phyloP scores from a whole-genome alignment of 495 filamentous ascomycete genomes.

The Neurospora tetrasperma region DNA sequence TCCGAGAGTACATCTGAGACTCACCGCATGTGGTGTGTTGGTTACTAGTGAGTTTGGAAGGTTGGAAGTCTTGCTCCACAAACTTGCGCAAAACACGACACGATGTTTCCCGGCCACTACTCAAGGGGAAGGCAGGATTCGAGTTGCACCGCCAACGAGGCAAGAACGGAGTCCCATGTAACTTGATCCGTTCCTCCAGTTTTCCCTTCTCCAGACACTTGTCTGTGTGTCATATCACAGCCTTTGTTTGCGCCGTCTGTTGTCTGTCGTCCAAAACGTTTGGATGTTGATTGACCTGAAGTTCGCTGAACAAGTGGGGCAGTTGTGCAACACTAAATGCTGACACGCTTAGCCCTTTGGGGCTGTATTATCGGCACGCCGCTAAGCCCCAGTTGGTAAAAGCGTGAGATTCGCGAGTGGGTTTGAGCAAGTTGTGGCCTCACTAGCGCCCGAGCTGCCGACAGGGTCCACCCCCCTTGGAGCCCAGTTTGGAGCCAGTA shows the following conservation, averaged over 20 bases:
- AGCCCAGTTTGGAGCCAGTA: conserved; percentile 10
- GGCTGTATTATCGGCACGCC: background rate
- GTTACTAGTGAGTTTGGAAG: background rate
- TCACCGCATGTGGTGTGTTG: background rate
- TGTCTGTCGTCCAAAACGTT: background rate
- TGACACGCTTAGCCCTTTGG: background rate
- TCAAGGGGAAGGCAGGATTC: background rate
- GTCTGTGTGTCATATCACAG: background rate
- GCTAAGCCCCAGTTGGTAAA: background rate
- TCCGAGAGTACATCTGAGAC: background rate
- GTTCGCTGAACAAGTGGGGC: background rate
- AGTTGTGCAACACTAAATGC: background rate
- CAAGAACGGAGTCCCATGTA: background rate
- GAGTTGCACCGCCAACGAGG: background rate
- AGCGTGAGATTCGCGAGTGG: conserved; percentile 18
- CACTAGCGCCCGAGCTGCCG: conserved; percentile 12
- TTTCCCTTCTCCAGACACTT: background rate
- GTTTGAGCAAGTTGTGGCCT: conserved; percentile 42
- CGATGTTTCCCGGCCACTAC: background rate
- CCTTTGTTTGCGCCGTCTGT: background rate
- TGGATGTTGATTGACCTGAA: background rate
- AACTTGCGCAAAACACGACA: background rate
- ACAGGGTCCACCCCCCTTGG: background rate
- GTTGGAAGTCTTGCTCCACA: background rate
- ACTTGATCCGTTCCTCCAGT: background rate